Evolutionary conservation across 768 basidiomycete genomes (phyloP).

Genomic region (Gyrodon lividus): DNA sequence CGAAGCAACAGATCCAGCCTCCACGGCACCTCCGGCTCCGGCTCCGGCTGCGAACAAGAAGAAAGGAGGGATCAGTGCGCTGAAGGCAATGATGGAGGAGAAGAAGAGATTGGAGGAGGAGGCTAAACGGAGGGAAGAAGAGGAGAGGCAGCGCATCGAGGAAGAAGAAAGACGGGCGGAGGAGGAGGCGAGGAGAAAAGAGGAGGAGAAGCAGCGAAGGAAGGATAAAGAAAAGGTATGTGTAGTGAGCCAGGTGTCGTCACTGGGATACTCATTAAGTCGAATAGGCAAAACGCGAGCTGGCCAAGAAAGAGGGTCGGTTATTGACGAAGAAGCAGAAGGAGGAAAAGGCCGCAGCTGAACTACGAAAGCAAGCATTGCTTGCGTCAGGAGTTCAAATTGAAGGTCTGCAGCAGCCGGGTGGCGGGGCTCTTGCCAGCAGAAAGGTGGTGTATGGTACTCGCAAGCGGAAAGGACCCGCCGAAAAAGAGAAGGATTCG

Average conservation of each 20-base stretch:
- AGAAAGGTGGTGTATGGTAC: slow-evolving; percentile 84
- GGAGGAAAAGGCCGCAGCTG: slow-evolving; percentile 87
- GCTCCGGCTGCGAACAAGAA: slow-evolving; percentile 54
- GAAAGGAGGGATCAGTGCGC: slow-evolving; percentile 75
- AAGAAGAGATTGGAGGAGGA: slow-evolving; percentile 89
- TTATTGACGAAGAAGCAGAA: slow-evolving; percentile 97
- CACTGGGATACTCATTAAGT: not conserved
- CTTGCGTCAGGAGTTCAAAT: slow-evolving; percentile 87
- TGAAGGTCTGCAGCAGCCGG: slow-evolving; percentile 75
- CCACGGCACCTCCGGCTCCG: slow-evolving; percentile 32
- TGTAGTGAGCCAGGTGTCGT: not conserved
- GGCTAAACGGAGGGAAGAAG: slow-evolving; percentile 65
- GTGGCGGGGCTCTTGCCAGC: slow-evolving; percentile 38
- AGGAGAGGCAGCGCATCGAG: slow-evolving; percentile 77
- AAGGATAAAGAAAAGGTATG: slow-evolving; percentile 88
- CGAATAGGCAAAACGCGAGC: slow-evolving; percentile 77
- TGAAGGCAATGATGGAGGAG: slow-evolving; percentile 91
- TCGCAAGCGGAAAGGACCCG: slow-evolving; percentile 73
- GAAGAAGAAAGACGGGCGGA: slow-evolving; percentile 81
- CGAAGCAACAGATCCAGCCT: slow-evolving; percentile 52
- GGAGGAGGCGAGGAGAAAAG: slow-evolving; percentile 74
- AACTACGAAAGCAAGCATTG: slow-evolving; percentile 87
- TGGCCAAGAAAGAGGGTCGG: slow-evolving; percentile 91
- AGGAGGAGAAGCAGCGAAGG: slow-evolving; percentile 78
- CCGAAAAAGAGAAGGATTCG: slow-evolving; percentile 40